Conservation (phyloP, 2,329 filamentous ascomycete species). For the Pestalotiopsis fici region DNA sequence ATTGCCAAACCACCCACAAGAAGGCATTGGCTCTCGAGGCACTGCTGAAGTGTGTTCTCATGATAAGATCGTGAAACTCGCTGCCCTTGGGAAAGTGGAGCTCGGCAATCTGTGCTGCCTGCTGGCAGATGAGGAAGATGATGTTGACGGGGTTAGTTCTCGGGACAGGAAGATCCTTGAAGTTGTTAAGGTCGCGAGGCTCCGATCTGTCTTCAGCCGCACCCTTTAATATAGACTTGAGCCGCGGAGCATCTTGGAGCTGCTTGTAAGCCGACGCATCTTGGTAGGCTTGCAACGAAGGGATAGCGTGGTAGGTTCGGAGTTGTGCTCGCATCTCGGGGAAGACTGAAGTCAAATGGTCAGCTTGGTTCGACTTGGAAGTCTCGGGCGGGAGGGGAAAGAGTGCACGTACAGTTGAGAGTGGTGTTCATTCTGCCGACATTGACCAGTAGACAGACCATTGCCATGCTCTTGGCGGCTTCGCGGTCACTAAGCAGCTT, state of each 20-base stretch:
- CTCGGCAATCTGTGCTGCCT: slow-evolving; percentile 89
- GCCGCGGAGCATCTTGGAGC: slow-evolving; percentile 88
- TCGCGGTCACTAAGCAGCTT: slow-evolving; percentile 91
- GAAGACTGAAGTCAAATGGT: slow-evolving; percentile 63
- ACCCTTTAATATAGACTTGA: slow-evolving; percentile 97
- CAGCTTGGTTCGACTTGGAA: neutral
- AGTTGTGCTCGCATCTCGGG: slow-evolving; percentile 98
- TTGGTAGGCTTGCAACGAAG: slow-evolving; percentile 90
- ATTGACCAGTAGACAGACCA: slow-evolving; percentile 97
- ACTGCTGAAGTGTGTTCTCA: slow-evolving; percentile 84
- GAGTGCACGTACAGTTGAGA: slow-evolving; percentile 72
- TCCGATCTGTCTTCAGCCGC: slow-evolving; percentile 86
- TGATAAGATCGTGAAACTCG: slow-evolving; percentile 96
- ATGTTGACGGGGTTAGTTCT: slow-evolving; percentile 97
- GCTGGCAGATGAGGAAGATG: slow-evolving; percentile 90
- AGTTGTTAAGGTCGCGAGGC: slow-evolving; percentile 79
- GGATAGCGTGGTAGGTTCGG: slow-evolving; percentile 96
- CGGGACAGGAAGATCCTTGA: slow-evolving; percentile 65
- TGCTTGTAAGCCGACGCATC: slow-evolving; percentile 97
- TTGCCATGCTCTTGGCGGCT: slow-evolving; percentile 96
- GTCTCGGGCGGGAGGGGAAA: neutral
- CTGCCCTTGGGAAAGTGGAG: slow-evolving; percentile 81
- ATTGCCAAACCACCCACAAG: slow-evolving; percentile 99
- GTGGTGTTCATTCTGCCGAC: slow-evolving; percentile 99
- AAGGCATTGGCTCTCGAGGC: slow-evolving; percentile 84